Base-by-base conservation (phyloP, 352 stramenopile species). In the Phytophthora uliginosa region DNA sequence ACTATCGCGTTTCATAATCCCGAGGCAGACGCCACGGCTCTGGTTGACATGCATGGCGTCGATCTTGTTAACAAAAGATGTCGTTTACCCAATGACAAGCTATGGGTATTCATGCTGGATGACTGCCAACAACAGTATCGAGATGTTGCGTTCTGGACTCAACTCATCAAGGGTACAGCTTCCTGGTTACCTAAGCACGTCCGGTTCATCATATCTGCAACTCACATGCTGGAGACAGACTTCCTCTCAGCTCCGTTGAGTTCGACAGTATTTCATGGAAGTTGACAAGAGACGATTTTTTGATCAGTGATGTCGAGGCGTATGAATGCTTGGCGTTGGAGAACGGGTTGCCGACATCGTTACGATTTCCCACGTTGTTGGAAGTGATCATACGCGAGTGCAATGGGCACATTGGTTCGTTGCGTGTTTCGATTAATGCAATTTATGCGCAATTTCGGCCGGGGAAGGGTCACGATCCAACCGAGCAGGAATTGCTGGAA, bases 331-430 rank as follows among this genome's bases (percentile, higher is more conserved):
- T 74, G 0, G 20, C 8, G 7, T 51, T 66, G 31, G n/a, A 38
- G 20, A 74, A 64, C 60, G 67, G 60, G 0, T 62, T 74, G 24
- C 59, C 54, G 12, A 0, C 28, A 22, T 38, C 8, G 0, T 57
- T 69, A 15, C 42, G 17, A 20, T 65, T 48, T 47, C 15, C 20
- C 42, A 74, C 52, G 6, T 60, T 74, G 7, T 3, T 69, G 22
- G 52, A 69, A 26, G 42, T 74, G 45, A 55, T 69, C 8, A 45
- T 74, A 51, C 66, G 66, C 4, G 45, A 64, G 59, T 74, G 66
- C 66, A 74, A 69, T 60, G 66, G 66, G 5, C 50, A 61, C 55
- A 65, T 69, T 45, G 40, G 59, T 63, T 53, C 52, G 20, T 73
- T 73, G 40, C 66, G 66, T 2, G 4, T 63, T 34, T 68, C 40